Evolutionary conservation across 2,329 filamentous ascomycete species (phyloP).

Genomic region (Arthrobotrys megalospora): DNA sequence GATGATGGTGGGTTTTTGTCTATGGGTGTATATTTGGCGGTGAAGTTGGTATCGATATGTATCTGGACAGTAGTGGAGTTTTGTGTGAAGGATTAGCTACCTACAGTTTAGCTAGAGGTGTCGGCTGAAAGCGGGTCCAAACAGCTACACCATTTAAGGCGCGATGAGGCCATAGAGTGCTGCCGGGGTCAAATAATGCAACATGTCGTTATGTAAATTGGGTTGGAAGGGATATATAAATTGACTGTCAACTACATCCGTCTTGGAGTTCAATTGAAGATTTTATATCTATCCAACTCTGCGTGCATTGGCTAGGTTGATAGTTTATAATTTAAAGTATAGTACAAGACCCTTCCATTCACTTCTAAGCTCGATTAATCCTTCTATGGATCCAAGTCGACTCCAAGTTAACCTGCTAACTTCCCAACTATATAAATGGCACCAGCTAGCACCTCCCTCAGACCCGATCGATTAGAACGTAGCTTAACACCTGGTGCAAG

Average conservation of each 20-base stretch:
- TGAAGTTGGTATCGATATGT: neutral
- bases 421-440: no score
- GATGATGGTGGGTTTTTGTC: no score
- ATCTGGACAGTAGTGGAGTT: neutral
- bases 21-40: neutral
- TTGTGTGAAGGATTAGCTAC: constrained; percentile 13
- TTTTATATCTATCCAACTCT: no score
- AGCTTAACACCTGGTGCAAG: constrained; percentile 1
- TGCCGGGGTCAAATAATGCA: neutral
- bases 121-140: constrained; percentile 7
- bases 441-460: no score
- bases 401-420: neutral
- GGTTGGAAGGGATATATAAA: no score
- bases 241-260: no score
- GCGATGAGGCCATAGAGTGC: constrained; percentile 4
- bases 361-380: no score
- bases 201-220: neutral
- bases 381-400: neutral
- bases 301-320: no score
- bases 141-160: constrained; percentile 17
- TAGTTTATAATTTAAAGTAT: neutral
- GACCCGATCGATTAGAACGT: neutral
- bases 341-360: neutral
- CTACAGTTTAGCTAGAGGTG: neutral
- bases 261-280: no score